Conservation (phyloP, 768 basidiomycete genomes). For the Panaeolus papilionaceus region DNA sequence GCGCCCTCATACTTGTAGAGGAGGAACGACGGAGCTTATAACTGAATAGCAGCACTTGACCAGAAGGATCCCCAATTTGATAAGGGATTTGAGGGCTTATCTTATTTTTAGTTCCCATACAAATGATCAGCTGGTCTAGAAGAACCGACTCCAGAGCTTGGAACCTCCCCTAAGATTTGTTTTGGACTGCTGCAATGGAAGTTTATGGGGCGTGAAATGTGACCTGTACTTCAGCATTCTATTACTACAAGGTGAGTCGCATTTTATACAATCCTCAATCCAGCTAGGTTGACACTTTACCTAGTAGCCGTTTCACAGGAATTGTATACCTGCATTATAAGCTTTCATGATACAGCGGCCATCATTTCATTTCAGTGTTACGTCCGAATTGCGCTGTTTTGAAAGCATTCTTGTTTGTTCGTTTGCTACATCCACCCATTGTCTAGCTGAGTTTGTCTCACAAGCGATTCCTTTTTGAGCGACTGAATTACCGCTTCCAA, state of each 20-base stretch:
- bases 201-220: background rate
- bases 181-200: background rate
- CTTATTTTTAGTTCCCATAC: background rate
- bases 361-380: slow-evolving; percentile 2
- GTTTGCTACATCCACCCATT: background rate
- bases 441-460: background rate
- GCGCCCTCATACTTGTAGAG: background rate
- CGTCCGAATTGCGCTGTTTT: background rate
- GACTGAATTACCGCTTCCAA: background rate
- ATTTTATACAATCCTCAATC: no score
- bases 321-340: background rate
- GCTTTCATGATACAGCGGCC: background rate
- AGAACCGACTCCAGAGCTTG: background rate
- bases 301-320: background rate
- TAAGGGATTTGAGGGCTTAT: background rate
- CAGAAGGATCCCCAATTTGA: slow-evolving; percentile 9
- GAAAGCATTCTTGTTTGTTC: background rate
- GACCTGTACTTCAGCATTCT: background rate
- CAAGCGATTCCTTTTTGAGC: background rate
- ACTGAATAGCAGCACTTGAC: background rate
- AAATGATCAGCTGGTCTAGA: slow-evolving; percentile 1
- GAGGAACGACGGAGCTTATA: slow-evolving; percentile 7
- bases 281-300: no score
- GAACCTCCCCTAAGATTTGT: background rate
- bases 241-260: background rate